Base-by-base conservation (phyloP, 176 grass and related monocot species). In the Tuctoria greenei region DNA sequence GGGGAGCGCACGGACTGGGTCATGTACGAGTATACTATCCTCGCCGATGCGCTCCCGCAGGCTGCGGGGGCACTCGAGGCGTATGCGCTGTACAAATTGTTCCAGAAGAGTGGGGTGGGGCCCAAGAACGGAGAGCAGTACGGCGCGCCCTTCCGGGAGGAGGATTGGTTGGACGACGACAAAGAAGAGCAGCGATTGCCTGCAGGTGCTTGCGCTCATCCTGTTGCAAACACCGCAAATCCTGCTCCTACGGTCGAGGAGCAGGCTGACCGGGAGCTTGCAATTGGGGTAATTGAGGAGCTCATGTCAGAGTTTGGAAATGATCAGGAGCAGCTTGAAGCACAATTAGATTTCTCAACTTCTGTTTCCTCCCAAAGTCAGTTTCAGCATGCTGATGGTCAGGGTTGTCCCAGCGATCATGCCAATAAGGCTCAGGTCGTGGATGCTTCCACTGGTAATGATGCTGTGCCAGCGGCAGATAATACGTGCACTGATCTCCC, bases 111-210 rank as follows among this genome's bases (percentile, higher is more conserved):
- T 36, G 95, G 95, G 12, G 71, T 41, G 14, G 95, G 95, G 40
- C 95, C 95, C 16, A 94, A 98, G 79, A 94, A 98, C 64, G 95
- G 95, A 52, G 95, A 98, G 74, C 91, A 98, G 79, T 98, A 98
- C 82, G 95, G 95, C 52, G 95, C 95, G 15, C 88, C 84, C 35
- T 98, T 94, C 66, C 76, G 76, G 36, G 95, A 98, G 82, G 95
- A 98, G 85, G 91, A 98, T 37, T 98, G 95, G 95, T 68, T 83
- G 26, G 84, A 87, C 21, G 81, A 90, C 69, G 86, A 54, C 18
- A 75, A 79, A 5, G 67, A 79, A 4, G 43, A 64, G 21, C 55
- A 26, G 35, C 20, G 61, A 52, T 46, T 51, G 36, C 2, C 64
- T 37, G 1, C 56, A 3, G 83, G 43, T 36, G 38, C 71, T 21